Evolutionary conservation across 495 filamentous ascomycete genomes (phyloP).

Genomic region (Penicillium lagena): DNA sequence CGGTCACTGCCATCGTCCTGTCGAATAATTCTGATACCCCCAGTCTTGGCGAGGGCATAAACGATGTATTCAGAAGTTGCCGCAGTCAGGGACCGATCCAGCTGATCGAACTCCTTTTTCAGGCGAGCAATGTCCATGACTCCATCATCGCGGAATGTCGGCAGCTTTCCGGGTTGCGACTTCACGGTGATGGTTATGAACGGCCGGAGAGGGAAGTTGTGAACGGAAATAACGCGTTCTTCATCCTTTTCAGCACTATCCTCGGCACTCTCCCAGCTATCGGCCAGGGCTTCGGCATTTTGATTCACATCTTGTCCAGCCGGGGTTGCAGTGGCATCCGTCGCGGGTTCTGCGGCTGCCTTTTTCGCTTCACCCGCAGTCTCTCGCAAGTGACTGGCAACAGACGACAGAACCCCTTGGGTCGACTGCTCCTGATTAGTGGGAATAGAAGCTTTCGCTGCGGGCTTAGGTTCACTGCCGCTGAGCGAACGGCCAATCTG

Average conservation of each 20-base stretch:
- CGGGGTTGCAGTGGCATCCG: constrained; percentile 48
- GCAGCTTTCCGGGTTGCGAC: constrained; percentile 28
- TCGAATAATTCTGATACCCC: constrained; percentile 83
- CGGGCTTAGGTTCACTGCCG: constrained; percentile 52
- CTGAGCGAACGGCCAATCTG: constrained; percentile 64
- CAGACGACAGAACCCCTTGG: constrained; percentile 28
- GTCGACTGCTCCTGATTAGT: constrained; percentile 23
- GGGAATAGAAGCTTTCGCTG: constrained; percentile 16
- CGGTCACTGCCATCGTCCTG: constrained; percentile 89
- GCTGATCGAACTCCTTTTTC: constrained; percentile 96
- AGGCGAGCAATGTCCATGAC: constrained; percentile 85
- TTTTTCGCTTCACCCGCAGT: constrained; percentile 17
- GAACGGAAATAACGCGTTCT: constrained; percentile 63
- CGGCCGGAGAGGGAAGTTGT: constrained; percentile 92
- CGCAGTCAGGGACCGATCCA: constrained; percentile 85
- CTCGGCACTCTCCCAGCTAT: constrained; percentile 79
- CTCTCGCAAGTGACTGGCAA: constrained; percentile 27
- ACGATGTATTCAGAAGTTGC: constrained; percentile 89
- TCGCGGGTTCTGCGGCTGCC: constrained; percentile 38
- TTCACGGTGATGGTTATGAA: constrained; percentile 72
- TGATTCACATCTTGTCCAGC: constrained; percentile 52
- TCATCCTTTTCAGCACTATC: constrained; percentile 65
- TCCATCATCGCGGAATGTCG: constrained; percentile 59
- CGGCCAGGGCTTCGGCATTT: constrained; percentile 49
- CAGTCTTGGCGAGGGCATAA: constrained; percentile 86